Evolutionary conservation across 306 rosid genomes (phyloP), one percentile per base, ranked within the genome.

Genomic region (Trifolium dubium): DNA sequence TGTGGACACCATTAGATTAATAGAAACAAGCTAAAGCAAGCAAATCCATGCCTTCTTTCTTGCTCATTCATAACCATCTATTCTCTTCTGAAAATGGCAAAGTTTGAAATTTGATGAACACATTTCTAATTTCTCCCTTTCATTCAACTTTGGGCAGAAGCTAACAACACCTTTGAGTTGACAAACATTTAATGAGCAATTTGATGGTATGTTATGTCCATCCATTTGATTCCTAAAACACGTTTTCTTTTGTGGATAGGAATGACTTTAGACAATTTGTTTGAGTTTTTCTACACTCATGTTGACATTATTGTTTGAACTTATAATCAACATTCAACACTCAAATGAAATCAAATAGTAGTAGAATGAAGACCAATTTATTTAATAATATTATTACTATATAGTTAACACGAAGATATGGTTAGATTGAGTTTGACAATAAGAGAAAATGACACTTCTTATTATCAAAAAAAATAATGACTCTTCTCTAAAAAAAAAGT

Each of bases 161-260:
- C 11, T 11, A 56, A 56, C 35, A 56, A 56, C 64, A 58, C 40
- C 18, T 13, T 31, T 30, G 39, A 59, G 65, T 59, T 30, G 40
- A 59, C n/a, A n/a, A n/a, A n/a, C 65, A 59, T 59, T 18, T 59
- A 59, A 28, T 10, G 63, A 56, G 63, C 34, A 28, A 56, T 62
- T 62, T 68, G 49, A 64, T 75, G 54, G 63, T 32, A 47, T 53
- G 60, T 53, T 53, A n/a, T 62, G 28, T 69, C 50, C 39, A 46
- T 50, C 41, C 19, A 55, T 67, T 73, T 70, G 17, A 29, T 37
- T 62, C 23, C 77, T n/a, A 62, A 51, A 77, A 50, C 77, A 63
- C 40, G 44, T 71, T 71, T 51, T 40, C 28, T 30, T 19, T 4
- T n/a, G 3, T 28, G 30, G 35, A 31, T 12, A 51, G 12, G 66